Percentiles rank a stretch among this genome's conserved stretches.
These are phyloP conservation scores for Mycosphaerella sp. DNA, from an alignment of 2,329 filamentous ascomycete species.

Conservation along the genomic window DNA sequence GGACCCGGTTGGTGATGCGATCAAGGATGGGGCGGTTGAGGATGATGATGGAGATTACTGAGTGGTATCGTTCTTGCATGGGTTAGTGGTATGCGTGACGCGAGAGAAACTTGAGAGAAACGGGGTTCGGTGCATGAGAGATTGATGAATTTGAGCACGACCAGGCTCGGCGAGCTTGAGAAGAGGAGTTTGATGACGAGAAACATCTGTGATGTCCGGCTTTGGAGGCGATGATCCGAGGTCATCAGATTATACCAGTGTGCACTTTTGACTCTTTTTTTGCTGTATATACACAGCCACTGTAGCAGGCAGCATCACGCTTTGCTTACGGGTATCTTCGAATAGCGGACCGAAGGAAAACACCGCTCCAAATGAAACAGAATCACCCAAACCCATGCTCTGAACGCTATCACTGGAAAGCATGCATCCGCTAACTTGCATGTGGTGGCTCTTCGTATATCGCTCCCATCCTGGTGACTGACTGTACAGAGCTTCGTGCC, in stretches of 20 bases:
- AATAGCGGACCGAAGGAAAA: no score
- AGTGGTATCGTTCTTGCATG: not conserved
- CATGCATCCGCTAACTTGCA: not conserved
- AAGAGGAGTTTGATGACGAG: not conserved
- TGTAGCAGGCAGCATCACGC: not conserved
- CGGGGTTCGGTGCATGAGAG: no score
- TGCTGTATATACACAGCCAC: not conserved
- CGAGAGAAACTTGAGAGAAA: no score
- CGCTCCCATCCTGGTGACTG: conserved; percentile 10
- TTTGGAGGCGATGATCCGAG: no score
- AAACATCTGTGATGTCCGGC: not conserved
- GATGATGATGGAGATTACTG: not conserved
- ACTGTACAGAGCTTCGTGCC: conserved; percentile 12
- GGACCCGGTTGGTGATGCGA: not conserved
- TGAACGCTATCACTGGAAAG: conserved; percentile 12
- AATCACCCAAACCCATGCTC: conserved; percentile 11
- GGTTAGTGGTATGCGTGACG: no score
- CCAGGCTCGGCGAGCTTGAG: not conserved
- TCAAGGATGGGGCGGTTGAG: not conserved
- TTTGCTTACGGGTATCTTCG: not conserved
- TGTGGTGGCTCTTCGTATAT: conserved; percentile 12
- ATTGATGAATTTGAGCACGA: no score
- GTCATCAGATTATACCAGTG: not conserved
- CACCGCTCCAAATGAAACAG: not conserved
- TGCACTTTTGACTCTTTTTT: not conserved